These are phyloP conservation scores for Platanthera zijinensis DNA, from an alignment of 106 monocot species.

Conservation along the genomic window DNA sequence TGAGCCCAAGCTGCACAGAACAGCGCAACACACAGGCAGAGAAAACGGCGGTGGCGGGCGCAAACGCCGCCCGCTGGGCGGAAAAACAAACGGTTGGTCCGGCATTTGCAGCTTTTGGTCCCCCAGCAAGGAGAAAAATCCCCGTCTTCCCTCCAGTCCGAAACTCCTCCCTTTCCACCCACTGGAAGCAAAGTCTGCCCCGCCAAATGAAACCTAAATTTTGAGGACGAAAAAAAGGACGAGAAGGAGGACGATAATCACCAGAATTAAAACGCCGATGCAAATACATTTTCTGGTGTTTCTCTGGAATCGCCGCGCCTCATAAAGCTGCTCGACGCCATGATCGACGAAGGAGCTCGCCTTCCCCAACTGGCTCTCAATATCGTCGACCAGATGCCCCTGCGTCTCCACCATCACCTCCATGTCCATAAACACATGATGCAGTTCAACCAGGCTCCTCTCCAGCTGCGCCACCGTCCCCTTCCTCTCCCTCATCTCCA, in stretches of 20 bases:
- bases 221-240: slow-evolving; percentile 7
- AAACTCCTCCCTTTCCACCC: no score
- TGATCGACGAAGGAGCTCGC: slow-evolving; percentile 33
- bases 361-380: slow-evolving; percentile 34
- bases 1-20: no score
- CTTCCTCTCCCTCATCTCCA: slow-evolving; percentile 44
- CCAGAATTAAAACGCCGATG: slow-evolving; percentile 7
- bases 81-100: no score
- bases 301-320: slow-evolving; percentile 7
- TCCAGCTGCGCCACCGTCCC: slow-evolving; percentile 39
- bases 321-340: slow-evolving; percentile 16
- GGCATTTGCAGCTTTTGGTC: no score
- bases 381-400: slow-evolving; percentile 47
- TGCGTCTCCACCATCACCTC: slow-evolving; percentile 39
- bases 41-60: no score
- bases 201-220: no score
- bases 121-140: no score
- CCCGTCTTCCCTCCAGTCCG: no score
- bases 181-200: no score
- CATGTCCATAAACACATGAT: slow-evolving; percentile 14
- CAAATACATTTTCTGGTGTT: slow-evolving; percentile 17
- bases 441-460: slow-evolving; percentile 20
- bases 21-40: no score
- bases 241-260: slow-evolving; percentile 11
- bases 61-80: no score